These are phyloP conservation scores for Tetraselmis chui DNA, from an alignment of 139 green algal species.

Conservation along the genomic window DNA sequence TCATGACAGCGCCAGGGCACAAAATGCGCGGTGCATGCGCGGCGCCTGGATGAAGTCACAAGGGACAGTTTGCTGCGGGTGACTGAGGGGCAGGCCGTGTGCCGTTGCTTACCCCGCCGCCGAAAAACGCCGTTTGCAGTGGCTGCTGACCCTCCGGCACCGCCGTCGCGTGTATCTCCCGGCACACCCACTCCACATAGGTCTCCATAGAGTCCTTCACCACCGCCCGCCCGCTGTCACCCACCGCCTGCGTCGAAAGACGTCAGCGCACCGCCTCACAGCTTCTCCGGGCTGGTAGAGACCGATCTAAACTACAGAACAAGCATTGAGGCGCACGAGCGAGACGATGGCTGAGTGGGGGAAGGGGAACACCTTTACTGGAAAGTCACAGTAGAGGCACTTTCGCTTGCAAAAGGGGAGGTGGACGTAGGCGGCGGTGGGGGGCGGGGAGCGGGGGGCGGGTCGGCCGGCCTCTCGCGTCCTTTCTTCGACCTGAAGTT, in stretches of 20 bases:
- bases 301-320: background rate
- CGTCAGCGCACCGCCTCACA: too few relatives aligned
- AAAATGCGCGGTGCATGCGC: slow-evolving; percentile 17
- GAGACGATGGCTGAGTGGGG: slow-evolving; percentile 6
- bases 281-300: background rate
- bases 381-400: slow-evolving; percentile 97
- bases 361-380: slow-evolving; percentile 66
- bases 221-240: too few relatives aligned
- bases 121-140: slow-evolving; percentile 83
- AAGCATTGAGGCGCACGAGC: background rate
- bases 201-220: slow-evolving; percentile 31
- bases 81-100: background rate
- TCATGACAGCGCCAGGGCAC: too few relatives aligned
- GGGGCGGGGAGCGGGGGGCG: too few relatives aligned
- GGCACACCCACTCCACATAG: slow-evolving; percentile 57
- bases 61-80: background rate
- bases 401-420: slow-evolving; percentile 92
- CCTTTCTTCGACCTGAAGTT: too few relatives aligned
- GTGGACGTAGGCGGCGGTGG: slow-evolving; percentile 94
- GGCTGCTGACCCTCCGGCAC: slow-evolving; percentile 5
- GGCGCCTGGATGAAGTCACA: background rate
- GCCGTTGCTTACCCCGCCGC: slow-evolving; percentile 46
- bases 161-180: slow-evolving; percentile 58
- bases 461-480: too few relatives aligned
- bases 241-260: too few relatives aligned